Percentiles rank a stretch among this genome's conserved stretches.
Evolutionary conservation across 768 basidiomycete genomes (phyloP).

Genomic region (Trametes punicea): DNA sequence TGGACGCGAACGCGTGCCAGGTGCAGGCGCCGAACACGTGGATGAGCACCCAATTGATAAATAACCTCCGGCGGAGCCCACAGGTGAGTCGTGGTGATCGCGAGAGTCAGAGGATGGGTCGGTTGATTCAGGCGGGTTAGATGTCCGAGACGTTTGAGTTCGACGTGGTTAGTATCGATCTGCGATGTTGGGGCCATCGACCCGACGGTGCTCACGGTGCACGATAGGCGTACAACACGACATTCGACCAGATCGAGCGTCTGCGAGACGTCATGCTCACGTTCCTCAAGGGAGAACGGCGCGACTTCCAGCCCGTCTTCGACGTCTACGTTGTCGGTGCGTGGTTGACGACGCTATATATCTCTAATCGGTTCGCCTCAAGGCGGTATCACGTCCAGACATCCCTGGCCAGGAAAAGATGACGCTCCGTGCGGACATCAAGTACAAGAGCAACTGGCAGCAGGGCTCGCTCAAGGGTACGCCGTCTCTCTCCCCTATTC

Average conservation of each 20-base stretch:
- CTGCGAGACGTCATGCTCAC: constrained; percentile 76
- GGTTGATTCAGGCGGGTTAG: constrained; percentile 5
- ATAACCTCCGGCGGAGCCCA: constrained; percentile 69
- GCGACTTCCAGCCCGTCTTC: constrained; percentile 75
- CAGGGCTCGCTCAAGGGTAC: constrained; percentile 68
- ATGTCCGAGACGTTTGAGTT: constrained; percentile 83
- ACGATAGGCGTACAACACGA: constrained; percentile 54
- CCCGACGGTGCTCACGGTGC: background rate
- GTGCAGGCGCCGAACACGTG: constrained; percentile 75
- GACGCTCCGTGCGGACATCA: constrained; percentile 75
- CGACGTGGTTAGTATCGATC: constrained; percentile 48
- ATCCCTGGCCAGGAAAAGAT: constrained; percentile 80
- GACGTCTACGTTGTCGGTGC: constrained; percentile 67
- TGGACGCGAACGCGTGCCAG: constrained; percentile 52
- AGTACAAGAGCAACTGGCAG: constrained; percentile 87
- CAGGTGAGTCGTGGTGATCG: constrained; percentile 38
- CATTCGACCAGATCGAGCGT: constrained; percentile 76
- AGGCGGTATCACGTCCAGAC: constrained; percentile 37
- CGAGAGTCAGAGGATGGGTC: background rate
- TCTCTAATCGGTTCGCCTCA: background rate
- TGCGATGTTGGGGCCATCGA: background rate
- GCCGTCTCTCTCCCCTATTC: background rate
- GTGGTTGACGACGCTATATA: background rate
- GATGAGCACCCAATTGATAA: constrained; percentile 64
- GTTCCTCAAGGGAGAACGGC: constrained; percentile 65